Evolutionary conservation across 2,329 filamentous ascomycete genomes (phyloP).

Genomic region (Sphaerulina vaccinii): DNA sequence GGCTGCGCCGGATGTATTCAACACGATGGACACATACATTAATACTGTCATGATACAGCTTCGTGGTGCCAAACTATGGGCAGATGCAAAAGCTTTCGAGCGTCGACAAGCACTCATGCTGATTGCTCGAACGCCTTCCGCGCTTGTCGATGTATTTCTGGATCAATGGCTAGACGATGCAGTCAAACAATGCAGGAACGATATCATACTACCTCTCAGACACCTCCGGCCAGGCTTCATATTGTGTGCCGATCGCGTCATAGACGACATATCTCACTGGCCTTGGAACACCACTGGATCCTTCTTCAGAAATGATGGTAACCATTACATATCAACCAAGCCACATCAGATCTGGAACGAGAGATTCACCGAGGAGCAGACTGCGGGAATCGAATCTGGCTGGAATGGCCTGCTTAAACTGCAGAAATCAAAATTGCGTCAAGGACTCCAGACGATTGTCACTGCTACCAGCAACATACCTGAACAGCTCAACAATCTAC

Average conservation of each 20-base stretch:
- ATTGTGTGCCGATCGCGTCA: background rate
- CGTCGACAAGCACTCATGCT: constrained; percentile 5
- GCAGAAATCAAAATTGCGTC: background rate
- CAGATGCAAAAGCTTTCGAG: background rate
- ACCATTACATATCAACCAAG: constrained; percentile 11
- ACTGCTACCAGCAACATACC: constrained; percentile 5
- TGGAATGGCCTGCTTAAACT: background rate
- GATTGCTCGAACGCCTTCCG: constrained; percentile 1
- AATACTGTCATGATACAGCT: constrained; percentile 16
- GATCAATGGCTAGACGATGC: background rate
- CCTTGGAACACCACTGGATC: constrained; percentile 20
- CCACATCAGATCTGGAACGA: constrained; percentile 27
- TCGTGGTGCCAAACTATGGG: constrained; percentile 20
- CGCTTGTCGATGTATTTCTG: constrained; percentile 2
- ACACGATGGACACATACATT: constrained; percentile 17
- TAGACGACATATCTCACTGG: background rate
- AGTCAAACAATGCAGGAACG: background rate
- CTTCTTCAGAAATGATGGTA: constrained; percentile 26
- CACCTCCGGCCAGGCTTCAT: background rate
- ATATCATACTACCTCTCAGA: constrained; percentile 15
- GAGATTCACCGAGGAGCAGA: constrained; percentile 18
- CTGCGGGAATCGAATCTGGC: background rate
- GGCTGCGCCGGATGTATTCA: constrained; percentile 15
- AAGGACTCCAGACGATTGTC: constrained; percentile 1
- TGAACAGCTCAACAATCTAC: constrained; percentile 1